Conservation (phyloP, 2,329 filamentous ascomycete species). For the Calonectria multiphialidica region DNA sequence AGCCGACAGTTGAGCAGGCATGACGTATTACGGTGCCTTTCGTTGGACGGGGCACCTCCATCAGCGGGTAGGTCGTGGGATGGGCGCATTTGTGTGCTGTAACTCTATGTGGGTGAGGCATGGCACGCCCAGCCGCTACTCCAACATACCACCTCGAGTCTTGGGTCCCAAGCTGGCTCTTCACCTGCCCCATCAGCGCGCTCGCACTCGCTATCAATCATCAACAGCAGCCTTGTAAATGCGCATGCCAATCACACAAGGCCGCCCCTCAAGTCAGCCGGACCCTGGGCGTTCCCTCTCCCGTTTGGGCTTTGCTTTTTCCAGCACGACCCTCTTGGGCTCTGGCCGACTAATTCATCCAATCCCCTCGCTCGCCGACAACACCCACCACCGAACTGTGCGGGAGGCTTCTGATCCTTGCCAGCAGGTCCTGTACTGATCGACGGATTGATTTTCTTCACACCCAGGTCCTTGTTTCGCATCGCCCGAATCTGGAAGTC, state of each 20-base stretch:
- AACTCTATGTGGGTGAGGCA: conserved; percentile 1
- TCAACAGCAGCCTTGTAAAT: neutral
- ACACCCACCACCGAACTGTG: conserved; percentile 21
- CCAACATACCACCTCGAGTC: neutral
- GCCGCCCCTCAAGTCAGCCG: neutral
- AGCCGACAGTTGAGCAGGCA: neutral
- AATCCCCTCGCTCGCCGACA: neutral
- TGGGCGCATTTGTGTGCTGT: conserved; percentile 4
- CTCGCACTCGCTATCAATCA: conserved; percentile 7
- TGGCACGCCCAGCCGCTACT: neutral
- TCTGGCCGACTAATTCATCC: neutral
- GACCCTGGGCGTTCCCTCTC: conserved; percentile 3
- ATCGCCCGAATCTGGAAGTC: conserved; percentile 41
- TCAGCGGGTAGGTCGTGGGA: neutral
- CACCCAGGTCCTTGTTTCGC: conserved; percentile 39
- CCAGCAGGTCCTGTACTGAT: conserved; percentile 33
- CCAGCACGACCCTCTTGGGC: neutral
- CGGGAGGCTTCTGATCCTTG: conserved; percentile 15
- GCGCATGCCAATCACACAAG: neutral
- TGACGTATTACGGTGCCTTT: neutral
- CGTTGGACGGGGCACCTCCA: neutral
- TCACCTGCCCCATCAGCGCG: neutral
- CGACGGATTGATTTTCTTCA: conserved; percentile 44
- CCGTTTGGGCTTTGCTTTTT: conserved; percentile 12
- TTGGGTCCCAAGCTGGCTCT: neutral